Base-by-base conservation (phyloP, 805 yeast genomes). In the Teunomyces funiuensis region DNA sequence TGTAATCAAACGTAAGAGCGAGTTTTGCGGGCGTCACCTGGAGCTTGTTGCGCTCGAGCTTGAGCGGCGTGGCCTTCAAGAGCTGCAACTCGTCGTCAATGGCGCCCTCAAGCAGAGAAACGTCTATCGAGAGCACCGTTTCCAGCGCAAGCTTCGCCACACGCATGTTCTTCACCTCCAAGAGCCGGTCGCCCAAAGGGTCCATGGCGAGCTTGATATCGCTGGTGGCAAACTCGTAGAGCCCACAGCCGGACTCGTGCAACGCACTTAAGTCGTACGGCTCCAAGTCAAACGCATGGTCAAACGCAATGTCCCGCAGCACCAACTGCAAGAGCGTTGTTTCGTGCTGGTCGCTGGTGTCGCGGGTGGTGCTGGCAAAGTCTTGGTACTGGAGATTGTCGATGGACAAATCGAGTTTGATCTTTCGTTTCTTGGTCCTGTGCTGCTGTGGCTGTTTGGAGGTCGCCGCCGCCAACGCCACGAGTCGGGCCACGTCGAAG, bases 331-430 rank as follows among this genome's bases (percentile, higher is more conserved):
- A 40, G 10, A n/a, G 18, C 23, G 27, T 37, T 4, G 36, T 26
- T 28, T 25, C 34, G 3, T 13, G 28, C 11, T 36, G 36, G 9
- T 36, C 40, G n/a, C 39, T 36, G 13, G 19, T 37, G 14, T 36
- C 40, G 10, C 19, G 26, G 26, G 17, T 39, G 10, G 17, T 37
- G 18, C 28, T 33, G 36, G 49, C 45, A 16, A 53, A 38, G 18
- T 51, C 52, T n/a, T 42, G 23, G 28, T 48, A 52, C 18, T 45
- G 41, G 25, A 50, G 40, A 33, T 52, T 53, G 25, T 43, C 57
- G 20, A 55, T 53, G 15, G 40, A 38, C 25, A 55, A 38, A 10
- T 34, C 29, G 10, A 16, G 19, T 30, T 27, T 27, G 39, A 47
- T 42, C 28, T 38, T 37, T 46, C 43, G 39, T 38, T 49, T 29